Evolutionary conservation across 2,329 filamentous ascomycete species (phyloP), one percentile per base, ranked within the genome.

Genomic region (Exophiala calicioides): DNA sequence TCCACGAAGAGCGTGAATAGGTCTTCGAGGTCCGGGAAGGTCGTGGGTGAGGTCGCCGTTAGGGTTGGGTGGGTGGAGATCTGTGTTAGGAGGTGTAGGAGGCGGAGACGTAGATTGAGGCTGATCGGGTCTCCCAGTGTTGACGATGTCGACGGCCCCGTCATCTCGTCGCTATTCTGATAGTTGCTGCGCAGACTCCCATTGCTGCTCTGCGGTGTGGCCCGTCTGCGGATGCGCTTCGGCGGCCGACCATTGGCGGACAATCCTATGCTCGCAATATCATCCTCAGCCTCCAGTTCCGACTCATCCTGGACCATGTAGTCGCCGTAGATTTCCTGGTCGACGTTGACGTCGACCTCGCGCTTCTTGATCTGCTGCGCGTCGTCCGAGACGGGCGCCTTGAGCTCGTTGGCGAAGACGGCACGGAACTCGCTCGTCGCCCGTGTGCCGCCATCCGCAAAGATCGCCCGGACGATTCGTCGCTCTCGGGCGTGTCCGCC

Each of bases 381-480:
- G 5, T 62, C 52, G 9, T 66, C 57, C 8, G 24, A 26, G 20
- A 57, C 56, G 3, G 52, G 52, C n/a, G 60, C 60, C 50, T 67
- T 70, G n/a, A 72, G 58, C 50, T 76, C 73, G 21, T 72, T 63
- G 10, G 60, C 56, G 49, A 74, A 76, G 3, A 76, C 62, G 31
- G 71, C 60, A 8, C 64, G 62, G 49, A 75, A 76, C 50, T 75
- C 70, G 30, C 64, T 68, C 15, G 63, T 52, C 4, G 67, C 60
- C 12, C 48, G 53, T 9, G 58, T 48, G 26, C 60, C 58, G 6
- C 72, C 73, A 55, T 75, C 67, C 3, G 73, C 72, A 55, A 76
- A 75, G 31, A 75, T 66, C 15, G 73, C 68, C 15, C 71, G 62
- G 8, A 75, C 34, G 16, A 75, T 72, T 30, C 70, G 65, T 41